Conservation (phyloP, 805 yeast species). For the Suhomyces sp. region DNA sequence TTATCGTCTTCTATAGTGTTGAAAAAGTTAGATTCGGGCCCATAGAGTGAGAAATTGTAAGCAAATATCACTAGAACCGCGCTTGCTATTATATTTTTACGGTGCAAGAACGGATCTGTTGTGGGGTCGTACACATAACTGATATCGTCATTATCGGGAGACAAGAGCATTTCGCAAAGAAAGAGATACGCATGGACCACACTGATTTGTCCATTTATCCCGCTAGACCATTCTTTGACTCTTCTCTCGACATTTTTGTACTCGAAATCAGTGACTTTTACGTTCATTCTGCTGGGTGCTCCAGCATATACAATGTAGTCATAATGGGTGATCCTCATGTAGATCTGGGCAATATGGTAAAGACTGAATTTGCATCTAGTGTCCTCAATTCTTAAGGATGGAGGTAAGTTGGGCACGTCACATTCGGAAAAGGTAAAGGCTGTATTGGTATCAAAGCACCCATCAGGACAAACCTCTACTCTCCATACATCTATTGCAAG, state of each 20-base stretch:
- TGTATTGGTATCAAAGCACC: conserved; percentile 17
- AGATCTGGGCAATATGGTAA: conserved; percentile 27
- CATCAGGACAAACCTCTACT: conserved; percentile 18
- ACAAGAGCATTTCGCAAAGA: conserved; percentile 58
- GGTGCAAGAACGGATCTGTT: conserved; percentile 41
- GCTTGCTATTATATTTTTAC: conserved; percentile 42
- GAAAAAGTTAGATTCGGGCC: conserved; percentile 41
- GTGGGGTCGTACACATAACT: conserved; percentile 49
- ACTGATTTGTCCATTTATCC: conserved; percentile 17
- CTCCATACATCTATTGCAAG: conserved; percentile 30
- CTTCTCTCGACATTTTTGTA: conserved; percentile 7
- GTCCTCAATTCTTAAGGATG: conserved; percentile 19
- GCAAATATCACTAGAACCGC: conserved; percentile 50
- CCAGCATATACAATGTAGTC: conserved; percentile 31
- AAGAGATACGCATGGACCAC: conserved; percentile 61
- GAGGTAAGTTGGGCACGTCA: conserved; percentile 13
- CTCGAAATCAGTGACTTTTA: conserved; percentile 5
- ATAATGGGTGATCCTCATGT: conserved; percentile 27
- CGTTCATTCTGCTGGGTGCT: conserved; percentile 27
- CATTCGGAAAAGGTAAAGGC: conserved; percentile 10
- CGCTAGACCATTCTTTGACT: conserved; percentile 9
- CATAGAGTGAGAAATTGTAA: conserved; percentile 46
- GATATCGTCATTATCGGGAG: conserved; percentile 48
- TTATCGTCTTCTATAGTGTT: conserved; percentile 12
- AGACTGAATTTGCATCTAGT: conserved; percentile 23